Conservation (phyloP, 1,139 yeast species). For the Debaryomycetaceae sp. region DNA sequence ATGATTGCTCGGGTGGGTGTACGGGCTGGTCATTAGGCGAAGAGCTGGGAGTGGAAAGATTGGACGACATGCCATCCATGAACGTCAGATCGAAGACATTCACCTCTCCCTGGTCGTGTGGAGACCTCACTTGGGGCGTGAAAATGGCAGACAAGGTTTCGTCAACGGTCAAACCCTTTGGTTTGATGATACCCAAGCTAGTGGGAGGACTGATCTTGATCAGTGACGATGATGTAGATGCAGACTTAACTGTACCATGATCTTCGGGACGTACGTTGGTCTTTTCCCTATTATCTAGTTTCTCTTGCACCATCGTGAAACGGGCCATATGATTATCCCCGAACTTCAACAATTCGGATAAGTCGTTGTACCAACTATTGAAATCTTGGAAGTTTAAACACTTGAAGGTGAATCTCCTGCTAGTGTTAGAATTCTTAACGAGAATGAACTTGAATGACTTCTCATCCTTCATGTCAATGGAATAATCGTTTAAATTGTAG, state of each 20-base stretch:
- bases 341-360: slow-evolving; percentile 36
- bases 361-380: slow-evolving; percentile 35
- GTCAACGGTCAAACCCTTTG: neutral
- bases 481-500: slow-evolving; percentile 41
- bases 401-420: slow-evolving; percentile 37
- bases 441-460: slow-evolving; percentile 34
- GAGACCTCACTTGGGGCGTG: slow-evolving; percentile 38
- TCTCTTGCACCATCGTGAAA: slow-evolving; percentile 31
- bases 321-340: slow-evolving; percentile 33
- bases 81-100: slow-evolving; percentile 36
- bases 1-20: slow-evolving; percentile 3
- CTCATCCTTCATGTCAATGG: slow-evolving; percentile 31
- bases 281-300: slow-evolving; percentile 18
- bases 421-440: slow-evolving; percentile 22
- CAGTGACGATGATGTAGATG: neutral
- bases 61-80: slow-evolving; percentile 10
- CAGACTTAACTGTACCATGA: neutral
- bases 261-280: neutral
- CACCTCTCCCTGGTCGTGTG: slow-evolving; percentile 16
- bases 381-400: slow-evolving; percentile 32
- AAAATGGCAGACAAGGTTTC: slow-evolving; percentile 25
- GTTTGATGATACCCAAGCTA: slow-evolving; percentile 1
- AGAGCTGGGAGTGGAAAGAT: slow-evolving; percentile 7
- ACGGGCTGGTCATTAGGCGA: slow-evolving; percentile 16
- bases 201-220: slow-evolving; percentile 4